These are phyloP conservation scores for Boechera retrofracta DNA, from an alignment of 345 rosid species.

Conservation along the genomic window DNA sequence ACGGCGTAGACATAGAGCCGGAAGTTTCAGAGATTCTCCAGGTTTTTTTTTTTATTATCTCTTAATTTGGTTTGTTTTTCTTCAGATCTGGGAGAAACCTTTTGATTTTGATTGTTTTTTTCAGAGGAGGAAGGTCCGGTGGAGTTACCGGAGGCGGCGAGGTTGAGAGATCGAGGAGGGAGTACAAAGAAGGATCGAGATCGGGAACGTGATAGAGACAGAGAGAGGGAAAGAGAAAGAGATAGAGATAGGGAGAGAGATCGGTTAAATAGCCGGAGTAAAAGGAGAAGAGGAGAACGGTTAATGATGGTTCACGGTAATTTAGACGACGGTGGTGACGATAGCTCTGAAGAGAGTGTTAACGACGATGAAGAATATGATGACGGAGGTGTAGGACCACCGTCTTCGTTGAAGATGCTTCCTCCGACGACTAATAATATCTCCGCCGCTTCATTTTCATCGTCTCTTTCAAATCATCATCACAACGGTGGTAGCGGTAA, in stretches of 20 bases:
- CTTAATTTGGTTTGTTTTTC: background rate
- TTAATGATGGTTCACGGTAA: conserved; percentile 71
- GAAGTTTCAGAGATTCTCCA: conserved; percentile 86
- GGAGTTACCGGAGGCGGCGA: conserved; percentile 79
- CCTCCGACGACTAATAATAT: conserved; percentile 61
- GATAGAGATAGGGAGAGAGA: conserved; percentile 87
- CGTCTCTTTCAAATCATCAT: conserved; percentile 60
- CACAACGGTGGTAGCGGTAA: conserved; percentile 43
- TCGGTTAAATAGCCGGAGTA: conserved; percentile 78
- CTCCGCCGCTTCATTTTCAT: conserved; percentile 63
- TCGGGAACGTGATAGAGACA: conserved; percentile 68
- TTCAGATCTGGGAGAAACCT: conserved; percentile 36
- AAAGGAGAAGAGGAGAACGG: conserved; percentile 83
- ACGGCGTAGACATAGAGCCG: conserved; percentile 78
- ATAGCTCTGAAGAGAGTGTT: conserved; percentile 89
- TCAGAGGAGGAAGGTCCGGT: conserved; percentile 81
- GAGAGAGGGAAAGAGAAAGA: conserved; percentile 65
- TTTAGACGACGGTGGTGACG: conserved; percentile 78
- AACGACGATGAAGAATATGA: conserved; percentile 94
- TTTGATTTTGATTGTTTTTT: conserved; percentile 12
- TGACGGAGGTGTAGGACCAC: conserved; percentile 59
- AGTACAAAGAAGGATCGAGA: conserved; percentile 72
- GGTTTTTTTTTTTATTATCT: conserved; percentile 48
- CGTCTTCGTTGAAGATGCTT: conserved; percentile 66
- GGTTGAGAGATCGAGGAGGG: conserved; percentile 83